A percentile compares a stretch with the other conserved stretches of the same genome.
Evolutionary conservation across 371 early-diverging fungal species (phyloP).

Genomic region (Lichtheimia ramosa): DNA sequence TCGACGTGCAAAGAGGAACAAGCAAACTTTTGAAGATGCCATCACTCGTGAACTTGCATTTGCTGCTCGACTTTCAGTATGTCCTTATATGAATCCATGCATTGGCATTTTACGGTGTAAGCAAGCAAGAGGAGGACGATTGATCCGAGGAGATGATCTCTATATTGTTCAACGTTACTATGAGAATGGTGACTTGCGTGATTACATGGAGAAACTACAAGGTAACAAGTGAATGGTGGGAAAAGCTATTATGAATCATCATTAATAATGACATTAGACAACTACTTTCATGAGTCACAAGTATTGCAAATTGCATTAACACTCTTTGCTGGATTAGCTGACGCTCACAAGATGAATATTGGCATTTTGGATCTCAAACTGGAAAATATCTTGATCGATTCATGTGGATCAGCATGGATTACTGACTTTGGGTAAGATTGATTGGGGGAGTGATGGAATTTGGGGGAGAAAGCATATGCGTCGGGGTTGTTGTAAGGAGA

Average conservation of each 20-base stretch:
- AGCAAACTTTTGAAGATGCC: background rate
- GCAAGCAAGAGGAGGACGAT: background rate
- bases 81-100: slow-evolving; percentile 30
- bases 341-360: slow-evolving; percentile 28
- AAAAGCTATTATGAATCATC: background rate
- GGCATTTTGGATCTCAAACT: slow-evolving; percentile 43
- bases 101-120: slow-evolving; percentile 24
- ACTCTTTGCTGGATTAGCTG: slow-evolving; percentile 31
- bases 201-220: slow-evolving; percentile 19
- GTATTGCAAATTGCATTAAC: slow-evolving; percentile 28
- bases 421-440: slow-evolving; percentile 38
- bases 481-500: too few relatives aligned
- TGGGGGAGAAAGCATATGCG: background rate
- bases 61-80: slow-evolving; percentile 24
- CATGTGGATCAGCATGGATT: slow-evolving; percentile 29
- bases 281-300: slow-evolving; percentile 21
- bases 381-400: slow-evolving; percentile 38
- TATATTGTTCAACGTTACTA: slow-evolving; percentile 8
- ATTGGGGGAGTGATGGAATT: background rate
- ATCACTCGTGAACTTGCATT: slow-evolving; percentile 26
- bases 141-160: background rate
- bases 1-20: slow-evolving; percentile 5
- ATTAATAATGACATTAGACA: background rate
- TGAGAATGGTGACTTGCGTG: slow-evolving; percentile 29
- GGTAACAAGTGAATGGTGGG: background rate